Percentiles rank a stretch among this genome's conserved stretches.
Evolutionary conservation across 1,139 yeast species (phyloP).

Genomic region (Yamadazyma aaseri): DNA sequence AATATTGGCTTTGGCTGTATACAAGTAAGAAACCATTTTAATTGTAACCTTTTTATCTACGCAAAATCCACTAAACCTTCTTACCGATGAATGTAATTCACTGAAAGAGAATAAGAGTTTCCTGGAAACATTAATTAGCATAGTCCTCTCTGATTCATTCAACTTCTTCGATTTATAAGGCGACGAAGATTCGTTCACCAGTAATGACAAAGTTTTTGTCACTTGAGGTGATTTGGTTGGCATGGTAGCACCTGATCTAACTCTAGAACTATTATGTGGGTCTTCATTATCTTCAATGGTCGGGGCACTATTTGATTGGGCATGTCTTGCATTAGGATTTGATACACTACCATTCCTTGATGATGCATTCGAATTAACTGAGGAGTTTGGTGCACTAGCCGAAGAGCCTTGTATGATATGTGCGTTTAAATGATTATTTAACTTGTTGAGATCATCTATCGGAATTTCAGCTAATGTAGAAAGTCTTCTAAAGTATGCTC

Average conservation of each 20-base stretch:
- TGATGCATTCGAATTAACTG: conserved; percentile 10
- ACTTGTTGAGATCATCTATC: conserved; percentile 23
- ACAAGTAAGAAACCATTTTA: conserved; percentile 55
- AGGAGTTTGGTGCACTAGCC: conserved; percentile 4
- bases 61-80: conserved; percentile 67
- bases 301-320: too few relatives aligned
- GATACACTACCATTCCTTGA: conserved; percentile 15
- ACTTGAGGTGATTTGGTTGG: conserved; percentile 9
- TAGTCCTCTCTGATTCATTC: conserved; percentile 16
- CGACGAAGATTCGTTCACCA: conserved; percentile 9
- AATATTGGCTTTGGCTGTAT: conserved; percentile 56
- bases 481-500: conserved; percentile 69
- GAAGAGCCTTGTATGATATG: not conserved
- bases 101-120: conserved; percentile 60
- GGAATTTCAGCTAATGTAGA: conserved; percentile 67
- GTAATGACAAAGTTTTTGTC: conserved; percentile 2
- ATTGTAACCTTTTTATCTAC: conserved; percentile 60
- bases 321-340: conserved; percentile 5
- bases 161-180: conserved; percentile 10
- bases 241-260: conserved; percentile 3
- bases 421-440: not conserved
- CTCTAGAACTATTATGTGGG: not conserved
- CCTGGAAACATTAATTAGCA: conserved; percentile 51
- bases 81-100: conserved; percentile 67
- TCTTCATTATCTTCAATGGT: not conserved